Conservation (phyloP, 2,329 filamentous ascomycete genomes). For the Aschersonia sp. region DNA sequence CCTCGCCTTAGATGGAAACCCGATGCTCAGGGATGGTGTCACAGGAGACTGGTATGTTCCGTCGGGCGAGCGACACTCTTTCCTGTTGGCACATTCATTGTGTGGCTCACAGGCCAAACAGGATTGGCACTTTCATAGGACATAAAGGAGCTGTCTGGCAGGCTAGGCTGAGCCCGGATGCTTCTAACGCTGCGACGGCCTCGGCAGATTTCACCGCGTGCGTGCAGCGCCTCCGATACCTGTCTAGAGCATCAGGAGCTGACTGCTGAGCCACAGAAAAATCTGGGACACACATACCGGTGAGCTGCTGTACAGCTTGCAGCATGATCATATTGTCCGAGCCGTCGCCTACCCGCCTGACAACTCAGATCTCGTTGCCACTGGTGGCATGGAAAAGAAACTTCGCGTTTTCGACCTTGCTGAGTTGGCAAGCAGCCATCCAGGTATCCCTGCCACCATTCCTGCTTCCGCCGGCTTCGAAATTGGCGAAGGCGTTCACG, state of each 20-base stretch:
- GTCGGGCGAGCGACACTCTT: too few species aligned
- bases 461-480: slow-evolving; percentile 59
- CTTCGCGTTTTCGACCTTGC: slow-evolving; percentile 83
- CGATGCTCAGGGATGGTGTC: slow-evolving; percentile 91
- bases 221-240: slow-evolving; percentile 15
- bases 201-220: slow-evolving; percentile 93
- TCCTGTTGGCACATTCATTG: background rate
- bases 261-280: slow-evolving; percentile 42
- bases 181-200: slow-evolving; percentile 76
- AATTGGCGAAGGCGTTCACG: slow-evolving; percentile 73
- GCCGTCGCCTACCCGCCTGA: slow-evolving; percentile 81
- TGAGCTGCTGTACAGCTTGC: slow-evolving; percentile 71
- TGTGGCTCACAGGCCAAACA: slow-evolving; percentile 24
- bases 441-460: slow-evolving; percentile 29
- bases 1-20: slow-evolving; percentile 70
- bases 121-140: slow-evolving; percentile 95
- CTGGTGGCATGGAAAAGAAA: slow-evolving; percentile 92
- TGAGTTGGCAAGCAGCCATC: slow-evolving; percentile 31
- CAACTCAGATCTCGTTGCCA: slow-evolving; percentile 71
- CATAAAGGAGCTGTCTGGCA: slow-evolving; percentile 99
- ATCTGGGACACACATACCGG: slow-evolving; percentile 96
- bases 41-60: slow-evolving; percentile 72
- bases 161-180: slow-evolving; percentile 77
- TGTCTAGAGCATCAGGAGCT: background rate
- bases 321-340: slow-evolving; percentile 91